These are phyloP conservation scores for carrot (Daucus carota) DNA, from an alignment of 129 eudicot species.

Conservation along the genomic window DNA sequence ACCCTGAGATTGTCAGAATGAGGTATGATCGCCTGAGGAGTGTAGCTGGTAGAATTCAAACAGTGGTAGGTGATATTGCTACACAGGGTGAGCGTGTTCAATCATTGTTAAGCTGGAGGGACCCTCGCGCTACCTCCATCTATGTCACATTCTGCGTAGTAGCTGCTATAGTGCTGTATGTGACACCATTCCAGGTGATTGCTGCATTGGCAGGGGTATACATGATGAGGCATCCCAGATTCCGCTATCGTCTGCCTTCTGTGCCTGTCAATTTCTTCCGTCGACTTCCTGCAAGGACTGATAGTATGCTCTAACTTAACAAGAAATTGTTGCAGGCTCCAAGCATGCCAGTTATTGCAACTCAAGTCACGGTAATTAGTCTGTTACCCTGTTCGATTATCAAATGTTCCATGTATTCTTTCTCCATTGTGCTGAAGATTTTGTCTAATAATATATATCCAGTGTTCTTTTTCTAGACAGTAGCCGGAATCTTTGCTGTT, in stretches of 20 bases:
- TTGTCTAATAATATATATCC: background rate
- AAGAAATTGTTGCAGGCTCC: background rate
- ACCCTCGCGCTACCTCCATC: conserved; percentile 85
- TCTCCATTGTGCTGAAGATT: background rate
- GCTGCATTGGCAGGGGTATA: conserved; percentile 71
- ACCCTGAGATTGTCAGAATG: conserved; percentile 73
- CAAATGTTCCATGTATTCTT: background rate
- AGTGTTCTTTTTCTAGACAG: background rate
- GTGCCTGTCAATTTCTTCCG: conserved; percentile 88
- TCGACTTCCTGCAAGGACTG: conserved; percentile 92
- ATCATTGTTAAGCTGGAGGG: conserved; percentile 93
- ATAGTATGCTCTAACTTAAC: conserved; percentile 60
- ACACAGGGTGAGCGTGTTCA: conserved; percentile 95
- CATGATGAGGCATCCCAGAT: conserved; percentile 94
- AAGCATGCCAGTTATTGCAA: background rate
- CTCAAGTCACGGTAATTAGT: background rate
- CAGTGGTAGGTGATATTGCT: conserved; percentile 86
- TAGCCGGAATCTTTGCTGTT: background rate
- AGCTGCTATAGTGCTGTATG: conserved; percentile 71
- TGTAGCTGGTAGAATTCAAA: conserved; percentile 89
- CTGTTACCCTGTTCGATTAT: background rate
- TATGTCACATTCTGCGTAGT: conserved; percentile 73
- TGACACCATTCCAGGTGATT: conserved; percentile 81
- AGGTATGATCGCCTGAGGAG: conserved; percentile 87
- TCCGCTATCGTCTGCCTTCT: conserved; percentile 72